phyloP scores from a whole-genome alignment of 148 eudicot species.

The Camellia sinensis region DNA sequence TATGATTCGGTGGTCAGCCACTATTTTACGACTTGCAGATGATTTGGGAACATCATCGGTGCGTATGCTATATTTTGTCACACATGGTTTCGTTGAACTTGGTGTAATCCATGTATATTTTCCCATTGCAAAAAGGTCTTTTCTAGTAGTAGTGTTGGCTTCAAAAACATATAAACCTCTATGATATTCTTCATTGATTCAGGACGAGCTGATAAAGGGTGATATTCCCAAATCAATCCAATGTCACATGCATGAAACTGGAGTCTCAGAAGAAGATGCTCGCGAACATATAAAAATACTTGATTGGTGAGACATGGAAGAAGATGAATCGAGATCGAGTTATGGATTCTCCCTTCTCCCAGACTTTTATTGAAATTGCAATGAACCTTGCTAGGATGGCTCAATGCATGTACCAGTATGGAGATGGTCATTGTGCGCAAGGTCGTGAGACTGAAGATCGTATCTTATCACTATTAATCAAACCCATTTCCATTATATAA shows the following conservation, averaged over 20 bases:
- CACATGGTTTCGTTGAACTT: too few species aligned
- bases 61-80: too few species aligned
- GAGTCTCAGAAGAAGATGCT: conserved; percentile 20
- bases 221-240: conserved; percentile 24
- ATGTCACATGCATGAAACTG: conserved; percentile 29
- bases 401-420: too few species aligned
- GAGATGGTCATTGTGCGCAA: conserved; percentile 15
- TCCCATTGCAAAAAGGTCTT: too few species aligned
- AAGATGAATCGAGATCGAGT: conserved; percentile 18
- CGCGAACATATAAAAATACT: conserved; percentile 5
- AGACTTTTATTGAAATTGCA: conserved; percentile 4
- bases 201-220: conserved; percentile 31
- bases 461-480: conserved; percentile 5
- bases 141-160: too few species aligned
- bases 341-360: not conserved
- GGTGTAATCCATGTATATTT: too few species aligned
- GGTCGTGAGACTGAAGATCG: not conserved
- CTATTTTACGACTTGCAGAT: too few species aligned
- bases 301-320: conserved; percentile 19
- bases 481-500: conserved; percentile 10
- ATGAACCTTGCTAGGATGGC: too few species aligned
- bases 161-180: too few species aligned
- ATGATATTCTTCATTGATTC: not conserved
- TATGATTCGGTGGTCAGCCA: too few species aligned
- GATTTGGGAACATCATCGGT: too few species aligned